Percentiles rank a stretch among this genome's conserved stretches.
Conservation (phyloP, 1,284 basidiomycete genomes). For the Neolentinus lepideus region DNA sequence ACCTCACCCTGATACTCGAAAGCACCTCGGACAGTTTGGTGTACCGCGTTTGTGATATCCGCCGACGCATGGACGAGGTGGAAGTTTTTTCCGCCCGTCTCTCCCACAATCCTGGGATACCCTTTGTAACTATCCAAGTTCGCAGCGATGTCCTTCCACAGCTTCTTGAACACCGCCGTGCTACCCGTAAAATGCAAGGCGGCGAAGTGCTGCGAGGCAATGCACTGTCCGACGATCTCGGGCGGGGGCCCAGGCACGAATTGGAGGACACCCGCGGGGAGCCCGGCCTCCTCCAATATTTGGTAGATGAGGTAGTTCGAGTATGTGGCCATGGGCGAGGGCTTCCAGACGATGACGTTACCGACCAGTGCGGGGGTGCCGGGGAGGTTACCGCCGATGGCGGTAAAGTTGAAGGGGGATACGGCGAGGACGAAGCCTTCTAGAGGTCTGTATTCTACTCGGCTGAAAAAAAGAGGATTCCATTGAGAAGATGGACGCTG, state of each 20-base stretch:
- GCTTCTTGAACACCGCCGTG: conserved; percentile 87
- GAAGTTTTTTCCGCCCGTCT: conserved; percentile 98
- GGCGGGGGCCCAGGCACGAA: conserved; percentile 88
- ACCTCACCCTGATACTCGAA: conserved; percentile 99
- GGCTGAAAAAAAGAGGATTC: conserved; percentile 39
- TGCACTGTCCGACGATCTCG: conserved; percentile 76
- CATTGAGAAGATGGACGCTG: conserved; percentile 6
- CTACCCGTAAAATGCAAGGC: conserved; percentile 97
- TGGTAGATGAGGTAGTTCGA: conserved; percentile 92
- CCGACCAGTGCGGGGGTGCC: conserved; percentile 90
- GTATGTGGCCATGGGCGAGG: conserved; percentile 92
- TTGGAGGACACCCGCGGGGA: conserved; percentile 94
- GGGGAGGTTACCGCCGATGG: conserved; percentile 90
- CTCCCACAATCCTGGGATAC: conserved; percentile 95
- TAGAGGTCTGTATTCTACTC: conserved; percentile 91
- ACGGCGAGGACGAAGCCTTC: conserved; percentile 98
- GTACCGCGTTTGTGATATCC: conserved; percentile 81
- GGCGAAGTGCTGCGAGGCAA: conserved; percentile 78
- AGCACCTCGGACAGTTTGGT: conserved; percentile 84
- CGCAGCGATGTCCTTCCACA: conserved; percentile 93
- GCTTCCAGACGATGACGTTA: conserved; percentile 97
- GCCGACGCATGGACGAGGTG: conserved; percentile 89
- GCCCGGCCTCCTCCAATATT: conserved; percentile 90
- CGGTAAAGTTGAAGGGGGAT: conserved; percentile 98
- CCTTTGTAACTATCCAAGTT: conserved; percentile 84